A percentile compares a stretch with the other conserved stretches of the same genome.
Conservation (phyloP, 495 filamentous ascomycete genomes). For the Neurospora sp. region DNA sequence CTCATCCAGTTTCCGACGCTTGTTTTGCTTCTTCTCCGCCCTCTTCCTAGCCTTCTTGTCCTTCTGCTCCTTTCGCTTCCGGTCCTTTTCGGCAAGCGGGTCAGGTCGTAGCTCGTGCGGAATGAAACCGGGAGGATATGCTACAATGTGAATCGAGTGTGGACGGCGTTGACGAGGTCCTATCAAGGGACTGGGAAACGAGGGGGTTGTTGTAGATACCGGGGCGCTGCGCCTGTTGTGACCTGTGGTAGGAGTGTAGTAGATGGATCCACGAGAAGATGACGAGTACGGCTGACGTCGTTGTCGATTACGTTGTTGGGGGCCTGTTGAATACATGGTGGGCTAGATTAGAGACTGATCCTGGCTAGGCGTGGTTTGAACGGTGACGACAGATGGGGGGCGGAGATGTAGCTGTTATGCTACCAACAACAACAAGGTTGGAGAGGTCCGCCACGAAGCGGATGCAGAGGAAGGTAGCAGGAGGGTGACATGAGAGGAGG, state of each 20-base stretch:
- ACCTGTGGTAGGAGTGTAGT: constrained; percentile 29
- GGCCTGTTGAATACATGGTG: constrained; percentile 18
- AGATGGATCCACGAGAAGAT: constrained; percentile 28
- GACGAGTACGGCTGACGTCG: constrained; percentile 24
- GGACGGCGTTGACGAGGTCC: constrained; percentile 40
- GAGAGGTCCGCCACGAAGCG: not conserved
- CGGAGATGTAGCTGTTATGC: not conserved
- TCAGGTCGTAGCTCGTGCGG: constrained; percentile 36
- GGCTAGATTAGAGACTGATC: constrained; percentile 15
- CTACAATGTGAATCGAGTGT: constrained; percentile 47
- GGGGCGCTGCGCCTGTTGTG: constrained; percentile 16
- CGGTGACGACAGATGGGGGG: not conserved
- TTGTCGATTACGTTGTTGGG: constrained; percentile 19
- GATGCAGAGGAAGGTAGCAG: not conserved
- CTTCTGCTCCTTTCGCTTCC: constrained; percentile 18
- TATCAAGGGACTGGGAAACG: constrained; percentile 38
- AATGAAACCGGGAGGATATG: constrained; percentile 40
- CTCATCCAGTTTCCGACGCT: constrained; percentile 10
- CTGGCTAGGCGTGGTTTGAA: not conserved
- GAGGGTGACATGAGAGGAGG: not conserved
- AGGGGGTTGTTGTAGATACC: constrained; percentile 4
- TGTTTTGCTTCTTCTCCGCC: constrained; percentile 15
- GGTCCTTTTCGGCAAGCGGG: constrained; percentile 9
- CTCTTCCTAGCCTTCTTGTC: constrained; percentile 15
- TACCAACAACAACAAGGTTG: not conserved